Evolutionary conservation across 257 asterid genomes (phyloP).

Genomic region (Primulina tabacum): DNA sequence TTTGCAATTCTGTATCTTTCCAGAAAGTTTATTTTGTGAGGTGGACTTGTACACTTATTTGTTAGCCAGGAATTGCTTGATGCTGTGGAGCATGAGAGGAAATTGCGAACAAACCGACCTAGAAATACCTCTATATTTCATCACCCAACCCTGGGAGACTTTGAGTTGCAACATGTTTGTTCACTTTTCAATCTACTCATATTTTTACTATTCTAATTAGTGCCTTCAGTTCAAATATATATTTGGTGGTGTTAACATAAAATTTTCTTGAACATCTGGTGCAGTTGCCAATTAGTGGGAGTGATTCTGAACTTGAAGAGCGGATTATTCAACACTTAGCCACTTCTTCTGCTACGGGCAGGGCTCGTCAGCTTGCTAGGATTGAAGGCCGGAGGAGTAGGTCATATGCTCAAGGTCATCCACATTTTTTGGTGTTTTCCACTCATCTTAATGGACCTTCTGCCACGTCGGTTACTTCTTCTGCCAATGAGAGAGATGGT

Average conservation of each 20-base stretch:
- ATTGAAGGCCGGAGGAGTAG: conserved; percentile 74
- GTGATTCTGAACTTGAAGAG: conserved; percentile 86
- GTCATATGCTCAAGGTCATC: conserved; percentile 72
- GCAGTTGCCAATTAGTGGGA: conserved; percentile 68
- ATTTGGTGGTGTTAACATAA: background rate
- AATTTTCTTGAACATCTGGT: conserved; percentile 13
- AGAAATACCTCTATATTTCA: conserved; percentile 81
- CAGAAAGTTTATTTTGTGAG: background rate
- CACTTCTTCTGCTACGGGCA: conserved; percentile 94
- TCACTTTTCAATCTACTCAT: conserved; percentile 1
- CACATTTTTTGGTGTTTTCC: conserved; percentile 76
- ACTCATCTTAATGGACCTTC: conserved; percentile 52
- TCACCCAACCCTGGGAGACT: conserved; percentile 95
- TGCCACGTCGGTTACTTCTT: conserved; percentile 32
- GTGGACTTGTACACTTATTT: conserved; percentile 8
- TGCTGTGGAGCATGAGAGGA: conserved; percentile 87
- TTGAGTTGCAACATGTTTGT: conserved; percentile 91
- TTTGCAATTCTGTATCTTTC: background rate
- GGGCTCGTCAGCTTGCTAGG: conserved; percentile 81
- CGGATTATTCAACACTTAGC: conserved; percentile 91
- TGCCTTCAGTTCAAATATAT: background rate
- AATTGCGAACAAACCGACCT: conserved; percentile 77
- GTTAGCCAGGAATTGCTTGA: conserved; percentile 96
- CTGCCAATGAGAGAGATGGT: conserved; percentile 40
- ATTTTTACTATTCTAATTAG: background rate